phyloP scores from a whole-genome alignment of 2,329 filamentous ascomycete species.

The Penicillium sp. region DNA sequence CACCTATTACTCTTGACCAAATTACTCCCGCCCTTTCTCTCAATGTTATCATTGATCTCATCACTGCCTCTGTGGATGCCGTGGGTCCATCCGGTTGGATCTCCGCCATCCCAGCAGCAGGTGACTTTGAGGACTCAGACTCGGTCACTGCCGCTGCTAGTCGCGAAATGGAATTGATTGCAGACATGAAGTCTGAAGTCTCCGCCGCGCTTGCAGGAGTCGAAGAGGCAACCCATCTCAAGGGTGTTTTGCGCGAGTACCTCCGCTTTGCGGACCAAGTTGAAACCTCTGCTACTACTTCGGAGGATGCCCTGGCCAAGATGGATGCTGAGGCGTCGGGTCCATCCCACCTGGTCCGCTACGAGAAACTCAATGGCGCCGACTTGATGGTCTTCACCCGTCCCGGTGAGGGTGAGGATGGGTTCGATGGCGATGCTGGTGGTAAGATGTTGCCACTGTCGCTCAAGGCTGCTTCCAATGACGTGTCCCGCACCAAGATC shows the following conservation, averaged over 20 bases:
- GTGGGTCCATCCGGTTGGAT: constrained; percentile 50
- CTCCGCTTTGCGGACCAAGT: constrained; percentile 42
- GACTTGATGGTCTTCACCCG: constrained; percentile 35
- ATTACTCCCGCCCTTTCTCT: constrained; percentile 40
- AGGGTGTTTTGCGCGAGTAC: constrained; percentile 48
- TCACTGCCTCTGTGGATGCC: constrained; percentile 48
- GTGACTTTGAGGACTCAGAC: constrained; percentile 25
- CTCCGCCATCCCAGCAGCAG: constrained; percentile 35
- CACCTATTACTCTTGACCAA: constrained; percentile 34
- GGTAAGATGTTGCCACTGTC: constrained; percentile 67
- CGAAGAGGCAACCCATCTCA: constrained; percentile 48
- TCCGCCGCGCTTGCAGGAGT: constrained; percentile 48
- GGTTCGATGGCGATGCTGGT: constrained; percentile 31
- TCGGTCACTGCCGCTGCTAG: constrained; percentile 22
- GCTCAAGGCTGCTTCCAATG: constrained; percentile 56
- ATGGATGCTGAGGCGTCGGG: constrained; percentile 12
- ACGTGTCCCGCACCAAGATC: constrained; percentile 47
- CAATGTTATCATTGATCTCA: constrained; percentile 39
- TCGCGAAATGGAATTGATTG: constrained; percentile 45
- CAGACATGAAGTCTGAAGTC: constrained; percentile 49
- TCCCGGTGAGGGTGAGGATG: constrained; percentile 29
- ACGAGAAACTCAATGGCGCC: constrained; percentile 41
- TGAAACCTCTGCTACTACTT: constrained; percentile 13
- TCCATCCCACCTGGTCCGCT: constrained; percentile 29
- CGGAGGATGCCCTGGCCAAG: constrained; percentile 8